Evolutionary conservation across 208 protist species (phyloP).

Genomic region (Acanthamoeba healyi): DNA sequence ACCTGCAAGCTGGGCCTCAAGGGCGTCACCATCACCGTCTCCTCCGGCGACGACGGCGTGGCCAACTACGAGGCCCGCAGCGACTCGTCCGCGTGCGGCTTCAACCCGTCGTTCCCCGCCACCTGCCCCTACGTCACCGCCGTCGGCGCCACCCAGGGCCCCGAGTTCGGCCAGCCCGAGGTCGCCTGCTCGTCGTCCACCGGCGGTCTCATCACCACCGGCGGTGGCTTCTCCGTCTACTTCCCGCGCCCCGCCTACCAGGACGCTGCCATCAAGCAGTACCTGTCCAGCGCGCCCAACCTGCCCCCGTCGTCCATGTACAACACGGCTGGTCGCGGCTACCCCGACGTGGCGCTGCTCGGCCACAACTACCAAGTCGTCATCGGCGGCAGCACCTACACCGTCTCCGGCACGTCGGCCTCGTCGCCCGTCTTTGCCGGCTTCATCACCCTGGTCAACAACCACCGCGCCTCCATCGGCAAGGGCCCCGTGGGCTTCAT

Average conservation of each 20-base stretch:
- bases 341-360: slow-evolving; percentile 84
- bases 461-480: slow-evolving; percentile 8
- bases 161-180: slow-evolving; percentile 66
- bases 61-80: slow-evolving; percentile 51
- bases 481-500: slow-evolving; percentile 78
- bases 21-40: slow-evolving; percentile 78
- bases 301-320: slow-evolving; percentile 53
- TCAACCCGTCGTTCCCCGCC: slow-evolving; percentile 79
- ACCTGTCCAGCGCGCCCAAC: slow-evolving; percentile 6
- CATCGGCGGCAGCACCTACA: neutral
- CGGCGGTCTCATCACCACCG: slow-evolving; percentile 83
- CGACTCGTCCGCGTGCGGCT: slow-evolving; percentile 74
- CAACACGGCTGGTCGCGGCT: slow-evolving; percentile 77
- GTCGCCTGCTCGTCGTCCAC: slow-evolving; percentile 75
- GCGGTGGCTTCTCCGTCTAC: slow-evolving; percentile 84
- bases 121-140: slow-evolving; percentile 81
- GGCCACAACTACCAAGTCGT: slow-evolving; percentile 80
- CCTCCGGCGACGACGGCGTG: slow-evolving; percentile 83
- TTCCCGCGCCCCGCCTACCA: slow-evolving; percentile 69
- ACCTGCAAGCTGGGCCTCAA: slow-evolving; percentile 57
- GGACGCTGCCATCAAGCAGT: slow-evolving; percentile 67
- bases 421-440: slow-evolving; percentile 82
- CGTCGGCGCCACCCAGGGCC: slow-evolving; percentile 83
- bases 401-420: slow-evolving; percentile 78
- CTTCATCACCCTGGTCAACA: slow-evolving; percentile 82